Base-by-base conservation (phyloP, 495 filamentous ascomycete genomes). In the Talaromyces stipitatus region DNA sequence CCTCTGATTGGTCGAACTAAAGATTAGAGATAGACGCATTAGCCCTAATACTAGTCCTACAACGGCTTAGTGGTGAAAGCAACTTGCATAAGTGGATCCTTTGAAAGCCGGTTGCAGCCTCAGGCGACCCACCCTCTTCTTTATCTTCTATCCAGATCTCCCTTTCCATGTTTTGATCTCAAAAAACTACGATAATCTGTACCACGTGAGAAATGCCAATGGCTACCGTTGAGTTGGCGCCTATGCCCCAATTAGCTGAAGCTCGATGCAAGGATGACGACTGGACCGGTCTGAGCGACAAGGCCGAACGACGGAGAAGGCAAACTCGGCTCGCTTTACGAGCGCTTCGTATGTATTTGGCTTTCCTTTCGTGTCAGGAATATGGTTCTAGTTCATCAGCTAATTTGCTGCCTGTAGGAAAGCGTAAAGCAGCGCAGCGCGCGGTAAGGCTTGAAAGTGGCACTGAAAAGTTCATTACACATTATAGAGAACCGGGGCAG, bases 311-410 rank as follows among this genome's bases (percentile, higher is more conserved):
- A 2, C 64, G 74, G 32, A 58, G 64, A 41, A 60, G 67, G 29
- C 75, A 78, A 60, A 78, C 77, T 60, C 64, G 75, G n/a, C 53
- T 76, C 8, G 75, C 76, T 52, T 72, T 77, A 59, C 59, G 74
- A 52, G 73, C 74, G 12, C 67, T 63, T 48, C 66, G 74, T 76
- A 46, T 58, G 69, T 57, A 63, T 30, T 23, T 28, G 18, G 2
- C 14, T 14, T 4, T 11, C 10, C 24, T 47, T 16, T 11, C 4
- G 6, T 27, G 4, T 14, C 2, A n/a, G 4, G 4, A 46, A 24
- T 24, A 24, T 6, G 18, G 3, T 3, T 16, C 7, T 38, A n/a
- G n/a, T n/a, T n/a, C n/a, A n/a, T n/a, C n/a, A 45, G n/a, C 27
- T 51, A 4, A 51, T 12, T 8, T 16, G 3, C 8, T 30, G 18